A percentile compares a stretch with the other conserved stretches of the same genome.
phyloP scores from a whole-genome alignment of 2,329 filamentous ascomycete genomes.

The Fusarium gaditjirri region DNA sequence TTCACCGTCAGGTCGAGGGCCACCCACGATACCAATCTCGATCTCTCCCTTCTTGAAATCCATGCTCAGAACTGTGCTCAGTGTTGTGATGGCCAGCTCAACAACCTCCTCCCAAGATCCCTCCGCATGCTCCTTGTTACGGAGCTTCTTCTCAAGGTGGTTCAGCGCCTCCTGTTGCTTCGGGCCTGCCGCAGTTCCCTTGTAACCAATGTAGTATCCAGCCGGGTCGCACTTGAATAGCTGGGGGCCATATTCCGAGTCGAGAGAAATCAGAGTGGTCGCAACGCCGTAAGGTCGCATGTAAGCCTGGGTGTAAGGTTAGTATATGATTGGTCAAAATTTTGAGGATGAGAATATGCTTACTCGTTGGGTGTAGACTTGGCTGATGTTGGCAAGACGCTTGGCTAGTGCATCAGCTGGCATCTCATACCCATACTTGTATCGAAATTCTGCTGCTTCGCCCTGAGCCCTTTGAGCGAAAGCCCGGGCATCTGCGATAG shows the following conservation, averaged over 20 bases:
- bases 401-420: slow-evolving; percentile 96
- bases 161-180: slow-evolving; percentile 99
- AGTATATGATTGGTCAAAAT: slow-evolving; percentile 32
- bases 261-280: slow-evolving; percentile 92
- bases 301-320: slow-evolving; percentile 71
- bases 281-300: slow-evolving; percentile 98
- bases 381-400: slow-evolving; percentile 97
- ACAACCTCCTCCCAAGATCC: slow-evolving; percentile 98
- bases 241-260: slow-evolving; percentile 91
- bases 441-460: slow-evolving; percentile 96
- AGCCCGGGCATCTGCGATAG: slow-evolving; percentile 95
- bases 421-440: slow-evolving; percentile 99
- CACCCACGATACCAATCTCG: slow-evolving; percentile 96
- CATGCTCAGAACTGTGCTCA: slow-evolving; percentile 96
- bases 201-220: slow-evolving; percentile 98
- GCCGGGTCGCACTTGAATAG: slow-evolving; percentile 99
- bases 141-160: slow-evolving; percentile 99
- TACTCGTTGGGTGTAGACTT: slow-evolving; percentile 98
- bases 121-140: slow-evolving; percentile 95
- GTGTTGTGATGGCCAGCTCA: slow-evolving; percentile 92
- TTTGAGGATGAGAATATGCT: slow-evolving; percentile 42
- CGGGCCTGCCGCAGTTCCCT: slow-evolving; percentile 94
- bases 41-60: slow-evolving; percentile 99
- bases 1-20: slow-evolving; percentile 82
- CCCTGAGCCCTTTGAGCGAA: slow-evolving; percentile 92